phyloP scores from a whole-genome alignment of 2,329 filamentous ascomycete genomes.

The Calonectria naviculata region DNA sequence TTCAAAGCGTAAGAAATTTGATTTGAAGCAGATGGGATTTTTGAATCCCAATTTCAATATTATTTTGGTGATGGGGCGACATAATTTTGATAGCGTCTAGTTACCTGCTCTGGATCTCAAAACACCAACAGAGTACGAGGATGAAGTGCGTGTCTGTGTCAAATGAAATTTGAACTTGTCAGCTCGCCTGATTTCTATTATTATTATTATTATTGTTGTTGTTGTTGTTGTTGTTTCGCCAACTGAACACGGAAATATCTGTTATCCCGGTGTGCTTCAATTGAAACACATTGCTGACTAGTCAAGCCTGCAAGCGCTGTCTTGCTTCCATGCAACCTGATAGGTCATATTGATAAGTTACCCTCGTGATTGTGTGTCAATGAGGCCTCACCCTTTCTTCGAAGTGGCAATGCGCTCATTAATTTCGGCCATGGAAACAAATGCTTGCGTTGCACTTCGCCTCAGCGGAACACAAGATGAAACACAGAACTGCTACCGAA shows the following conservation, averaged over 20 bases:
- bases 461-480: neutral
- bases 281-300: neutral
- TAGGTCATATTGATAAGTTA: neutral
- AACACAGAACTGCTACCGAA: neutral
- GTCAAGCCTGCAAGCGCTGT: neutral
- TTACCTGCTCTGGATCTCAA: too few relatives aligned
- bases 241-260: neutral
- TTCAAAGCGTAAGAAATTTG: too few relatives aligned
- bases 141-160: neutral
- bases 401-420: neutral
- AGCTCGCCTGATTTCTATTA: neutral
- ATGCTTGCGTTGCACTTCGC: neutral
- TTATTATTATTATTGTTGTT: too few relatives aligned
- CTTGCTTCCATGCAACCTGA: neutral
- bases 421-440: neutral
- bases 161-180: neutral
- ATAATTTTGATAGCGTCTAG: too few relatives aligned
- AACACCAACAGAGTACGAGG: too few relatives aligned
- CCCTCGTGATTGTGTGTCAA: neutral
- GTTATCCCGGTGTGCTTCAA: neutral
- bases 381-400: neutral
- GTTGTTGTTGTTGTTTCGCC: neutral
- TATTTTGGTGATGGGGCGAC: too few relatives aligned
- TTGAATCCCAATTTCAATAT: too few relatives aligned
- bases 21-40: too few relatives aligned